Evolutionary conservation across 2,329 filamentous ascomycete species (phyloP).

Genomic region (Colletotrichum tamarilloi): DNA sequence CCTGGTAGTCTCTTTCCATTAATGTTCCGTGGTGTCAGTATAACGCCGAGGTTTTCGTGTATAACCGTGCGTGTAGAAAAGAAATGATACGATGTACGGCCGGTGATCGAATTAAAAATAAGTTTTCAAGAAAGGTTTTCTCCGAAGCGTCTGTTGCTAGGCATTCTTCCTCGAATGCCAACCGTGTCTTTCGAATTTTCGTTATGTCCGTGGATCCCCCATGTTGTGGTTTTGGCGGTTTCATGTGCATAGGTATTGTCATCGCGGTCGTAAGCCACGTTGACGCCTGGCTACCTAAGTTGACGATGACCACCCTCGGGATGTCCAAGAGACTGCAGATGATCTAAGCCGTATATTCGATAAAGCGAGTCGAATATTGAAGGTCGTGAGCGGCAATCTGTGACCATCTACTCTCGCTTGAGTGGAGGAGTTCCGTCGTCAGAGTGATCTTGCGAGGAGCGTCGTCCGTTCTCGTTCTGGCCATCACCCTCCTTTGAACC

Average conservation of each 20-base stretch:
- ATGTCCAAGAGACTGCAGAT: not conserved
- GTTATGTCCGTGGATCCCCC: not conserved
- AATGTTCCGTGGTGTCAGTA: constrained; percentile 19
- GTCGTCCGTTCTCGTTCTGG: constrained; percentile 14
- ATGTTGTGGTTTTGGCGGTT: not conserved
- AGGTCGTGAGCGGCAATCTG: not conserved
- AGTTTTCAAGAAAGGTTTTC: not conserved
- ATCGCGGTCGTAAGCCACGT: not conserved
- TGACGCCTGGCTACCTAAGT: not conserved
- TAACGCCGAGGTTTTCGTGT: not conserved
- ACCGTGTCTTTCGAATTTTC: not conserved
- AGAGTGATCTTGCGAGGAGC: constrained; percentile 25
- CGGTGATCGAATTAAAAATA: not conserved
- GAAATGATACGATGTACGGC: not conserved
- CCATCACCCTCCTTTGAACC: constrained; percentile 43
- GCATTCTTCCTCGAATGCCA: not conserved
- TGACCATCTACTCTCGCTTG: constrained; percentile 7
- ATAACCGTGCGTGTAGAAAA: not conserved
- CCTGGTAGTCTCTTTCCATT: constrained; percentile 17
- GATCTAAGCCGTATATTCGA: not conserved
- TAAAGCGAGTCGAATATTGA: not conserved
- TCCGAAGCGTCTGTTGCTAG: not conserved
- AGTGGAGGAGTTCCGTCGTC: constrained; percentile 29
- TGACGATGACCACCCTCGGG: not conserved
- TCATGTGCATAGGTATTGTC: not conserved